A percentile compares a stretch with the other conserved stretches of the same genome.
Conservation (phyloP, 768 basidiomycete species). For the Lactarius evosmus region DNA sequence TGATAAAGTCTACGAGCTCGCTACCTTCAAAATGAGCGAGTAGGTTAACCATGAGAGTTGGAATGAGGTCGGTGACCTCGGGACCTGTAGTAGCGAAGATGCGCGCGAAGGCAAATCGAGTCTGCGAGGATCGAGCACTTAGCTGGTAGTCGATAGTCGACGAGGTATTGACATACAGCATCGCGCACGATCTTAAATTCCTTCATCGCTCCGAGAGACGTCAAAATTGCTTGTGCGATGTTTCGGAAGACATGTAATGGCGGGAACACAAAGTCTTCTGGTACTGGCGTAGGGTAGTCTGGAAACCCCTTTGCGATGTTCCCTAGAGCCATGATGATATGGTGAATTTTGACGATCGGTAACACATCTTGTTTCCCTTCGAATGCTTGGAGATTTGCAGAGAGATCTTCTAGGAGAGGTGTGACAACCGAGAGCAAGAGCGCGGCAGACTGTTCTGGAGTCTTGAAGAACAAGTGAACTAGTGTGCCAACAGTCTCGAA, state of each 20-base stretch:
- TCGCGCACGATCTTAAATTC: slow-evolving; percentile 83
- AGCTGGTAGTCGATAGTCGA: not conserved
- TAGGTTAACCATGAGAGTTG: slow-evolving; percentile 85
- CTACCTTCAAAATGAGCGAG: slow-evolving; percentile 87
- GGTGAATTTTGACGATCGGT: slow-evolving; percentile 85
- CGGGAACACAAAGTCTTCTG: slow-evolving; percentile 64
- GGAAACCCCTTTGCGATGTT: slow-evolving; percentile 97
- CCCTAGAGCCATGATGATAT: slow-evolving; percentile 91
- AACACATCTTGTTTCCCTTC: slow-evolving; percentile 64
- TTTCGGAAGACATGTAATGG: slow-evolving; percentile 77
- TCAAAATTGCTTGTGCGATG: slow-evolving; percentile 82
- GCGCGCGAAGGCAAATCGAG: slow-evolving; percentile 89
- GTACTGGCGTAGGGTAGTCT: slow-evolving; percentile 71
- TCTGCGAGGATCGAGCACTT: slow-evolving; percentile 44
- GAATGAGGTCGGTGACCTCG: slow-evolving; percentile 81
- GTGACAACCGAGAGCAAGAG: slow-evolving; percentile 75
- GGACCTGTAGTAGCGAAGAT: slow-evolving; percentile 88
- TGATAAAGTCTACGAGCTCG: slow-evolving; percentile 93
- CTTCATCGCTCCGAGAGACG: slow-evolving; percentile 87
- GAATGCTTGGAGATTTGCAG: slow-evolving; percentile 49
- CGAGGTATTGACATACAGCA: slow-evolving; percentile 57
- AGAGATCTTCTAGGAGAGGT: slow-evolving; percentile 76
- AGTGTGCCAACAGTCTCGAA: slow-evolving; percentile 90
- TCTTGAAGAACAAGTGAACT: slow-evolving; percentile 68
- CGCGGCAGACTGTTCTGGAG: slow-evolving; percentile 61